Conservation (phyloP, 805 yeast genomes). For the Candida sanyiensis region DNA sequence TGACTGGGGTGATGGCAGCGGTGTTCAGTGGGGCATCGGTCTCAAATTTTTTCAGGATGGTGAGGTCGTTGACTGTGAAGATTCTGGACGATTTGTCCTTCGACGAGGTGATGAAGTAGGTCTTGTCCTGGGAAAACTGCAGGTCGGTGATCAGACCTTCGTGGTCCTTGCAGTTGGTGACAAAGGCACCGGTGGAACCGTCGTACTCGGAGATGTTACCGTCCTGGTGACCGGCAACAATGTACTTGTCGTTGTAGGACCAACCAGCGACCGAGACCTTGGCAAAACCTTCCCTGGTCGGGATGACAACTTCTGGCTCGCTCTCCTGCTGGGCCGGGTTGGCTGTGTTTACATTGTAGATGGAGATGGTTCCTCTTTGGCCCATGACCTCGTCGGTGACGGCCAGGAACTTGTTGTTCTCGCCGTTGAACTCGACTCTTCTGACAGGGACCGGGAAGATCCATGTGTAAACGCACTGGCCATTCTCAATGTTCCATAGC, state of each 20-base stretch:
- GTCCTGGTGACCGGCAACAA: conserved; percentile 84
- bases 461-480: conserved; percentile 70
- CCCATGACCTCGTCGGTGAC: conserved; percentile 94
- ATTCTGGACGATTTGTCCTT: conserved; percentile 83
- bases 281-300: conserved; percentile 51
- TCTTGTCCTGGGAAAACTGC: conserved; percentile 80
- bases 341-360: conserved; percentile 56
- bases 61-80: conserved; percentile 71
- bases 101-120: conserved; percentile 89
- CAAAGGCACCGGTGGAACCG: conserved; percentile 64
- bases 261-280: conserved; percentile 83
- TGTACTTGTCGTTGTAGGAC: conserved; percentile 67
- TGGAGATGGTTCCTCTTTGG: conserved; percentile 64
- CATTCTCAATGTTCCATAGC: conserved; percentile 79
- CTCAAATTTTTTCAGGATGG: conserved; percentile 64
- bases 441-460: conserved; percentile 79
- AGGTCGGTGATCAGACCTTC: conserved; percentile 78
- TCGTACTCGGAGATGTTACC: conserved; percentile 81
- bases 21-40: conserved; percentile 94
- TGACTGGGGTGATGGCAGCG: conserved; percentile 89
- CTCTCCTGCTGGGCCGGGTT: conserved; percentile 39
- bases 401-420: conserved; percentile 60
- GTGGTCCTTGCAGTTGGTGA: conserved; percentile 59
- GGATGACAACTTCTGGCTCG: conserved; percentile 55
- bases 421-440: conserved; percentile 80